phyloP scores from a whole-genome alignment of 116 monocot genomes.

The Cymodocea nodosa region DNA sequence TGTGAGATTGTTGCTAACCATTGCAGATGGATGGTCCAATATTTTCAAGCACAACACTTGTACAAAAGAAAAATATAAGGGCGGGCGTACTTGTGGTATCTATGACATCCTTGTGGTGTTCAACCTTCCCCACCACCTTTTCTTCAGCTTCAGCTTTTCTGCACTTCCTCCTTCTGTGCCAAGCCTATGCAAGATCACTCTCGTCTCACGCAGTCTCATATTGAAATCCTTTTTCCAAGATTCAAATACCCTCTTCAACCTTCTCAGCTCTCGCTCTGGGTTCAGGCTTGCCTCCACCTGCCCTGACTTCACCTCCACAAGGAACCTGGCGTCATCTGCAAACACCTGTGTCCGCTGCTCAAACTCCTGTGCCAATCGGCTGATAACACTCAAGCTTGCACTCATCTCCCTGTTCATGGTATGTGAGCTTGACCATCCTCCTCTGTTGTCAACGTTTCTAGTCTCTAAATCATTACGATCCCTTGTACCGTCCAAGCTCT shows the following conservation, averaged over 20 bases:
- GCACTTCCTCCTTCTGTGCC: slow-evolving; percentile 22
- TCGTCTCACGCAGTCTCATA: slow-evolving; percentile 36
- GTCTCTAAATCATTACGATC: slow-evolving; percentile 7
- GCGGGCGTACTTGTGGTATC: background rate
- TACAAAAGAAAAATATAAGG: background rate
- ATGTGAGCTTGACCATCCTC: slow-evolving; percentile 1
- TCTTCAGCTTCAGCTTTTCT: slow-evolving; percentile 32
- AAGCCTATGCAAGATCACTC: slow-evolving; percentile 34
- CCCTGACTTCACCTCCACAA: slow-evolving; percentile 67
- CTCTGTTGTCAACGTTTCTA: slow-evolving; percentile 12
- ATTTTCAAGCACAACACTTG: no score
- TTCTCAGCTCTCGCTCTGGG: slow-evolving; percentile 44
- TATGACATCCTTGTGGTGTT: slow-evolving; percentile 36
- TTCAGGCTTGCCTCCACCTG: slow-evolving; percentile 46
- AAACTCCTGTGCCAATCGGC: slow-evolving; percentile 42
- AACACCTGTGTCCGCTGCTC: slow-evolving; percentile 50
- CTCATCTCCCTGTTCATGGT: slow-evolving; percentile 20
- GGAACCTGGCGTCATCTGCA: slow-evolving; percentile 44
- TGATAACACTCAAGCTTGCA: slow-evolving; percentile 38
- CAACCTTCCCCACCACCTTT: slow-evolving; percentile 66
- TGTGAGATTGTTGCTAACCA: no score
- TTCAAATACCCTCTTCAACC: slow-evolving; percentile 52
- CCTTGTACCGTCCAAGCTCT: slow-evolving; percentile 34
- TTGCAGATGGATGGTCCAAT: no score
- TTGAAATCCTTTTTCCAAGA: slow-evolving; percentile 57